Evolutionary conservation across 2,329 filamentous ascomycete genomes (phyloP).

Genomic region (Claviceps africana): DNA sequence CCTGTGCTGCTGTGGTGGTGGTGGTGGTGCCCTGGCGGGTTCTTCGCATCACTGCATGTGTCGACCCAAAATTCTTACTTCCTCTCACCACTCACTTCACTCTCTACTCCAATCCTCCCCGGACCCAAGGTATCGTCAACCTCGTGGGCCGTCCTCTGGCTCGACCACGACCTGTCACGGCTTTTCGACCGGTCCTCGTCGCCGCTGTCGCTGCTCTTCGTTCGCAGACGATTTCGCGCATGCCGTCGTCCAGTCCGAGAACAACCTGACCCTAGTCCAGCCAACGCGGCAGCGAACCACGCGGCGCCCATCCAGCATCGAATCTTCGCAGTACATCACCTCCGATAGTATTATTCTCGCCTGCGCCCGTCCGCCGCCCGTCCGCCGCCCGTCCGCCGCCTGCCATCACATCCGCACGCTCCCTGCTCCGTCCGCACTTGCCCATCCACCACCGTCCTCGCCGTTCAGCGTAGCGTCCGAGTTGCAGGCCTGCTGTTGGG

Average conservation of each 20-base stretch:
- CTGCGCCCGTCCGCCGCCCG: neutral
- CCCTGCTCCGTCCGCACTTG: neutral
- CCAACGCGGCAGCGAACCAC: neutral
- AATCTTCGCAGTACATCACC: neutral
- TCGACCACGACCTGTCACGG: neutral
- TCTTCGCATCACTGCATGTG: slow-evolving; percentile 1
- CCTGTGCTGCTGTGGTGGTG: too few species aligned
- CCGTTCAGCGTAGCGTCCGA: neutral
- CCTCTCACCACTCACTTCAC: neutral
- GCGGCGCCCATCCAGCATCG: neutral
- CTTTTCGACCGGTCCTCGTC: neutral
- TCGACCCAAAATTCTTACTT: slow-evolving; percentile 2
- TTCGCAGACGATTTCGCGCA: neutral
- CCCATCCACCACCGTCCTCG: neutral
- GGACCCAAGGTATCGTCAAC: neutral
- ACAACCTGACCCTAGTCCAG: neutral
- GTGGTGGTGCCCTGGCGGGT: neutral
- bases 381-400: too few species aligned
- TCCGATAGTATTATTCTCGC: neutral
- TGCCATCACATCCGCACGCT: too few species aligned
- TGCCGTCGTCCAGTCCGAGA: neutral
- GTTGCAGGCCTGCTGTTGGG: neutral
- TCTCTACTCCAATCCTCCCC: neutral
- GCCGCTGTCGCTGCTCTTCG: neutral
- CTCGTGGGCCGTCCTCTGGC: neutral